Base-by-base conservation (phyloP, 2,329 filamentous ascomycete genomes). In the Nemania serpens region DNA sequence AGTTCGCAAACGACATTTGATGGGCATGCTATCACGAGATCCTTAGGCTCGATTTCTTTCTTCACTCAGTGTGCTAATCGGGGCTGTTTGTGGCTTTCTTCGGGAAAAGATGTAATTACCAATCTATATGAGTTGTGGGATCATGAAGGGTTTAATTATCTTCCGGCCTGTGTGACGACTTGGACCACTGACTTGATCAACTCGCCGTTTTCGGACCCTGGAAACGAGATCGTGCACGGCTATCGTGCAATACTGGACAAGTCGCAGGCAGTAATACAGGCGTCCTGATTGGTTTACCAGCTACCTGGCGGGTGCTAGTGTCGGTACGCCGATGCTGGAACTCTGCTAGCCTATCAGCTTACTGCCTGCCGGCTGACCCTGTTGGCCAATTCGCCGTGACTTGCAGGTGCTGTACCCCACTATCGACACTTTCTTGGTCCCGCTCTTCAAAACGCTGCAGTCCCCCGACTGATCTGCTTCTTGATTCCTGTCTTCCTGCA, bases 121-220 rank as follows among this genome's bases (percentile, higher is more conserved):
- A 29, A 29, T 7, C 25, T 29, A 29, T 7, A 29, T 29, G 25
- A 29, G 25, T 4, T 29, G 25, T 29, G 25, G 25, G 25, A 29
- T n/a, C 25, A 4, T 29, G 25, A 7, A 3, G 25, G 25, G 3
- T 29, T 29, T 29, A 4, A 29, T 29, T 7, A n/a, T n/a, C n/a
- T n/a, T n/a, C n/a, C n/a, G n/a, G n/a, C n/a, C 4, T 29, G 25
- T 29, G 25, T 7, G 25, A 29, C 25, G 25, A 29, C 7, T 29
- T 29, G 25, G 25, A 29, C 25, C 4, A 29, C 25, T 29, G 25
- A 7, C 25, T 7, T 29, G 25, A 7, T 7, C 50, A n/a, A 22
- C 3, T 41, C 52, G 61, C 63, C 63, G 63, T 55, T 65, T 65
- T 65, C 63, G 61, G 63, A 65, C 50, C 11, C 51, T 10, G 13